Base-by-base conservation (phyloP, 2,329 filamentous ascomycete genomes). In the Sporothrix humicola region DNA sequence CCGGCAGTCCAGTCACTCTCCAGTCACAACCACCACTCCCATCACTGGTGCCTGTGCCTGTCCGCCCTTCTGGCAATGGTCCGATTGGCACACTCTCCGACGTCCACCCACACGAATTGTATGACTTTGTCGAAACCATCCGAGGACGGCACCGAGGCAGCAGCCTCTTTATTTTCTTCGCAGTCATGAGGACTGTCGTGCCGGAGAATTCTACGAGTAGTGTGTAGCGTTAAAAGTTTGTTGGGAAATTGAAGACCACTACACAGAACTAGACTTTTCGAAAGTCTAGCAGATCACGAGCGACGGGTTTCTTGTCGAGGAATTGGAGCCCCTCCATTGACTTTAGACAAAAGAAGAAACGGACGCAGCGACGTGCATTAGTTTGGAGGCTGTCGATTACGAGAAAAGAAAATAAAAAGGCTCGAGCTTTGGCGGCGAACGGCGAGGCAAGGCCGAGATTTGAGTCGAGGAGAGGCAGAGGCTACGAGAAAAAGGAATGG, bases 331-430 rank as follows among this genome's bases (percentile, higher is more conserved):
- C 48, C 12, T 56, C 7, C 4, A 20, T 13, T 10, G 9, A 1
- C 8, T 23, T 26, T 56, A 7, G 7, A 13, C 13, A 65, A 44
- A 23, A 37, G 3, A 56, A 26, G 3, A 56, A 44, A 23, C 66
- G 50, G 66, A 44, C 66, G 65, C 23, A 68, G 26, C 66, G 50
- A 69, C 48, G 66, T 69, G 66, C 66, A 69, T 69, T 69, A 69
- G 66, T 44, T n/a, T 69, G 31, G 58, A 9, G 23, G 23, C 23
- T 26, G 58, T 8, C 5, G 54, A 15, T 26, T 13, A 31, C 3
- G 58, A 44, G 15, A 42, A 9, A n/a, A 2, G 2, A 37, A 37
- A 63, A 44, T n/a, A 15, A 44, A 68, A 2, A 17, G 44, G 23
- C 58, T 15, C 58, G 23, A 42, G 20, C 8, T 56, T 23, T 26